These are phyloP conservation scores for Russula sp. DNA, from an alignment of 768 basidiomycete species.

Conservation along the genomic window DNA sequence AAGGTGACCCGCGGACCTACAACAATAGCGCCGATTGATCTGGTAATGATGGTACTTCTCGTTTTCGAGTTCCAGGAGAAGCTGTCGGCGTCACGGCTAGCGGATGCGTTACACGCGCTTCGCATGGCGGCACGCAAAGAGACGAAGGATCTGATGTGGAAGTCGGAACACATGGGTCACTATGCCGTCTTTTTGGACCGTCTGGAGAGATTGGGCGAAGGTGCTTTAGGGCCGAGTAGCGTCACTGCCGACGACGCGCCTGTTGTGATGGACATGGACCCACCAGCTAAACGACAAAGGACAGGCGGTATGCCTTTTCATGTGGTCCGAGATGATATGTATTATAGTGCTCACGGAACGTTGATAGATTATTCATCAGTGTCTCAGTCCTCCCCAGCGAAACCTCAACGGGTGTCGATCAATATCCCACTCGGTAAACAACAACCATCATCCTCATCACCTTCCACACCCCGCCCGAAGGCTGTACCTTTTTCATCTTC, in stretches of 20 bases:
- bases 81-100: slow-evolving; percentile 12
- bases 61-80: slow-evolving; percentile 20
- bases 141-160: slow-evolving; percentile 28
- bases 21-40: slow-evolving; percentile 30
- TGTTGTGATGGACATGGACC: slow-evolving; percentile 17
- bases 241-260: background rate
- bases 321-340: background rate
- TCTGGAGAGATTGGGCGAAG: slow-evolving; percentile 13
- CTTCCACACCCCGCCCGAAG: background rate
- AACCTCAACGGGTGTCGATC: background rate
- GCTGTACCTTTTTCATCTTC: background rate
- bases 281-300: slow-evolving; percentile 17
- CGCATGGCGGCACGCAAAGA: slow-evolving; percentile 24
- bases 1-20: slow-evolving; percentile 24
- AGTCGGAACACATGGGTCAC: slow-evolving; percentile 18
- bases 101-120: slow-evolving; percentile 15
- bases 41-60: slow-evolving; percentile 27
- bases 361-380: slow-evolving; percentile 5
- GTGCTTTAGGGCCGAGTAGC: background rate
- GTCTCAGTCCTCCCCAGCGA: background rate
- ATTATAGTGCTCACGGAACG: background rate
- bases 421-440: background rate
- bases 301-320: slow-evolving; percentile 4
- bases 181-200: slow-evolving; percentile 20
- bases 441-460: background rate